Percentiles rank a stretch among this genome's conserved stretches.
Conservation (phyloP, 768 basidiomycete species). For the Cystobasidium onofrii region DNA sequence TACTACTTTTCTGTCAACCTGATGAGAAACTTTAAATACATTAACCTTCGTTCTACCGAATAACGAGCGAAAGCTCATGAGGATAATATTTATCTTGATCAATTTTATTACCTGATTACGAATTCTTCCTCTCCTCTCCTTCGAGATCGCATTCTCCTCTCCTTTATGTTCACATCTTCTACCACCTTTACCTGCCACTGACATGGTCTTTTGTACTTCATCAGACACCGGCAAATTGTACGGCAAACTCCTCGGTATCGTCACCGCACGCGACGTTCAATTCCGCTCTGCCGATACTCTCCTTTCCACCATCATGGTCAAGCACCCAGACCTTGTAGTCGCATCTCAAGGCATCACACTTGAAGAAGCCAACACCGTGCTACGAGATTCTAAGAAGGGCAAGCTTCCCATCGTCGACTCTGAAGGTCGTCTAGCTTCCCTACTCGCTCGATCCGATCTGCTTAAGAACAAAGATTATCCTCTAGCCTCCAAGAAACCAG, state of each 20-base stretch:
- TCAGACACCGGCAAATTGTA: constrained; percentile 77
- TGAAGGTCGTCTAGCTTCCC: constrained; percentile 61
- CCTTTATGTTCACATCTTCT: neutral
- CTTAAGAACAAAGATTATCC: constrained; percentile 97
- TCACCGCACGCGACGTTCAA: constrained; percentile 91
- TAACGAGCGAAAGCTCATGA: constrained; percentile 24
- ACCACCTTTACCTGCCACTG: too few species aligned
- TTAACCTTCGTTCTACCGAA: constrained; percentile 85
- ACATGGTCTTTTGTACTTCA: neutral
- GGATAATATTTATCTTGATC: constrained; percentile 27
- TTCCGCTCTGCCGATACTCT: constrained; percentile 63
- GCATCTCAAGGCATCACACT: constrained; percentile 83
- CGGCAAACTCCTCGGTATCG: constrained; percentile 89
- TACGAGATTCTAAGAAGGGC: constrained; percentile 93
- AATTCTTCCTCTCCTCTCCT: neutral
- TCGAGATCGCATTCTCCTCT: constrained; percentile 32
- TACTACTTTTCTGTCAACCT: constrained; percentile 19
- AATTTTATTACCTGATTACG: constrained; percentile 4
- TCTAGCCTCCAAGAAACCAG: constrained; percentile 79
- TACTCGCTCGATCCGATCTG: constrained; percentile 91
- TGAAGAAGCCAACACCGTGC: constrained; percentile 80
- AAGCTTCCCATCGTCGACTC: constrained; percentile 79
- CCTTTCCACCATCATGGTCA: constrained; percentile 80
- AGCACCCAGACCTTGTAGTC: constrained; percentile 62
- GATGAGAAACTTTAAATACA: constrained; percentile 50